A percentile compares a stretch with the other conserved stretches of the same genome.
Conservation (phyloP, 2,329 filamentous ascomycete species). For the Penicillium sp. region DNA sequence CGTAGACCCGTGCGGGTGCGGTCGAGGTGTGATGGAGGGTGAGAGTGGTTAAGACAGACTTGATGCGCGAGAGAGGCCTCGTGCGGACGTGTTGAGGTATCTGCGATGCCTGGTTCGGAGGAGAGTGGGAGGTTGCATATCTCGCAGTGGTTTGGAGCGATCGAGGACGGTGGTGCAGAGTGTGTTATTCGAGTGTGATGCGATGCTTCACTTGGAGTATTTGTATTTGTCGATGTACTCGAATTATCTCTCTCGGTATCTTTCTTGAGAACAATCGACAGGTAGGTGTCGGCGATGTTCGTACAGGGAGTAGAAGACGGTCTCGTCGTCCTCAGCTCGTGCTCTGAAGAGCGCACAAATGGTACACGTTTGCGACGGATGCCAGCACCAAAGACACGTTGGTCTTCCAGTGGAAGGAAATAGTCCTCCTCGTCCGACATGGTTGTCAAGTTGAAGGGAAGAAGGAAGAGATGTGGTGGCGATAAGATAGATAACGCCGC, state of each 20-base stretch:
- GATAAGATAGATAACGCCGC: slow-evolving; percentile 10
- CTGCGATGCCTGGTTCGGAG: slow-evolving; percentile 21
- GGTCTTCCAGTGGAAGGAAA: slow-evolving; percentile 54
- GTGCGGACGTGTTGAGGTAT: slow-evolving; percentile 30
- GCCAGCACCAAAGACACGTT: slow-evolving; percentile 59
- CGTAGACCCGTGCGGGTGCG: slow-evolving; percentile 53
- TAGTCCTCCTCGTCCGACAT: slow-evolving; percentile 54
- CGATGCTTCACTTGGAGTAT: not conserved
- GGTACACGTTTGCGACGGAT: slow-evolving; percentile 57
- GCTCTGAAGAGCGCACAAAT: slow-evolving; percentile 53
- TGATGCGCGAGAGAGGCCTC: slow-evolving; percentile 55
- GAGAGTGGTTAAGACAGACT: slow-evolving; percentile 52
- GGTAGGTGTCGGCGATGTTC: slow-evolving; percentile 41
- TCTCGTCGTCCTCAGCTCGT: slow-evolving; percentile 32
- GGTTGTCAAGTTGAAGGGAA: slow-evolving; percentile 1
- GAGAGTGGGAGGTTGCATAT: slow-evolving; percentile 56
- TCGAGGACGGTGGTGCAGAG: slow-evolving; percentile 13
- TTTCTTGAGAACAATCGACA: slow-evolving; percentile 45
- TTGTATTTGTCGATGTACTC: slow-evolving; percentile 5
- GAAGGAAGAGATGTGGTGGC: not conserved
- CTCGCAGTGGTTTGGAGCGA: slow-evolving; percentile 41
- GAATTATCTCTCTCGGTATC: not conserved
- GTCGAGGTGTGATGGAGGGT: slow-evolving; percentile 56
- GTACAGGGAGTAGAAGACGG: slow-evolving; percentile 25
- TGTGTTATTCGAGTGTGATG: slow-evolving; percentile 9